These are phyloP conservation scores for Penicillium sp. DNA, from an alignment of 2,329 filamentous ascomycete species.

Conservation along the genomic window DNA sequence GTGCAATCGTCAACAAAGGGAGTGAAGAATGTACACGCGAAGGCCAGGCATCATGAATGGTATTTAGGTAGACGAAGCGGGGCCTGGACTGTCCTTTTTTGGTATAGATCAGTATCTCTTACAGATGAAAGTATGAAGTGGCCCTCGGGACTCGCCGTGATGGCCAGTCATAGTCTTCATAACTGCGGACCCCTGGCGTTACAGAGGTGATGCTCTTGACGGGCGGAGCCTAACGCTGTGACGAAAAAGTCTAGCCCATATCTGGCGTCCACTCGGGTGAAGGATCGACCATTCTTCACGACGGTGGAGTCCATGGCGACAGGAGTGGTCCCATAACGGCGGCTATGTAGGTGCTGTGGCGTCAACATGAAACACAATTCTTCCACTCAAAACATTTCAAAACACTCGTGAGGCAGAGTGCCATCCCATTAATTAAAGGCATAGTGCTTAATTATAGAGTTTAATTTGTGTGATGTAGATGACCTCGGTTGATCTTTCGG, in stretches of 20 bases:
- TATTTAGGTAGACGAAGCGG: constrained; percentile 10
- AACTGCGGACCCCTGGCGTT: no score
- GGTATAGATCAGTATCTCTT: no score
- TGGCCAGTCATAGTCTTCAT: no score
- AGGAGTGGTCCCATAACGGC: constrained; percentile 3
- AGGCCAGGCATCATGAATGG: constrained; percentile 3
- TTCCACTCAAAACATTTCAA: neutral
- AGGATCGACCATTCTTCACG: constrained; percentile 11
- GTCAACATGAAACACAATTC: constrained; percentile 10
- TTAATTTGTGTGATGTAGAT: no score
- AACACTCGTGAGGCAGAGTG: constrained; percentile 8
- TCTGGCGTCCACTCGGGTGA: constrained; percentile 1
- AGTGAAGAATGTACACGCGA: constrained; percentile 4
- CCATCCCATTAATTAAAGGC: no score
- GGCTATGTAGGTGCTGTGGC: constrained; percentile 5
- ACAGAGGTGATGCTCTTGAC: no score
- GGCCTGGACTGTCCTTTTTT: neutral
- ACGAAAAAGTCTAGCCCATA: constrained; percentile 5
- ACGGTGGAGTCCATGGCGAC: constrained; percentile 3
- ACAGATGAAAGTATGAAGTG: no score
- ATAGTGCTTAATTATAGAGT: no score
- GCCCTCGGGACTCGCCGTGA: no score
- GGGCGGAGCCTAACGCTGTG: neutral
- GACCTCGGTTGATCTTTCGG: no score
- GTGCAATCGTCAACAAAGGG: constrained; percentile 15